Base-by-base conservation (phyloP, 306 rosid species). In the Pyrus communis region DNA sequence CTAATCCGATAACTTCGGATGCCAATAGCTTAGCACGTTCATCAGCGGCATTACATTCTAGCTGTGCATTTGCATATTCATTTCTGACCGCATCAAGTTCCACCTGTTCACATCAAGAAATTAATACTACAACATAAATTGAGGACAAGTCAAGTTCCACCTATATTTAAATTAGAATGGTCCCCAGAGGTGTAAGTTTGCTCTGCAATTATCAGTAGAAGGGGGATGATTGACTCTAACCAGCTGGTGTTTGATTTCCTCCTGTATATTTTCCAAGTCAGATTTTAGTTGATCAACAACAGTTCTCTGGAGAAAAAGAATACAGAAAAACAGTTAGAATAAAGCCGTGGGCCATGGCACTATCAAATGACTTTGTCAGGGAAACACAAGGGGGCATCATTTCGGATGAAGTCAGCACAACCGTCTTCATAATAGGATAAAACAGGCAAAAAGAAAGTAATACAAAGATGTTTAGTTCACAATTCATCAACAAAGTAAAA, bases 21-120 rank as follows among this genome's bases (percentile, higher is more conserved):
- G 98, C 98, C 87, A 96, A 82, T 81, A 96, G 84, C 83, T 92
- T 91, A 79, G 99, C 90, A 71, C 98, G 98, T 64, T 96, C 99
- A 86, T 92, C 98, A 8, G 98, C 90, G n/a, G 99, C 98, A 87
- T 81, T 86, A 84, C 97, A 96, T 82, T 92, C 98, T 38, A 96
- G 88, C 69, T 87, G 98, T 19, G 84, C 99, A 75, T 96, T 96
- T 79, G 86, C 79, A 78, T 89, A 91, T 75, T 89, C 97, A 82
- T 61, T 86, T 85, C 84, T 88, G 83, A 96, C 46, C 74, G 98
- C 77, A 79, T 88, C 89, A 81, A 96, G 90, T 83, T 96, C 96
- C 85, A 75, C 91, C 98, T 96, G 80, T 73, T 49, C 61, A 73
- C 40, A 60, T 69, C 38, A 86, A 78, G 43, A 31, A 58, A 12